Evolutionary conservation across 2,329 filamentous ascomycete species (phyloP), one percentile per base, ranked within the genome.

Genomic region (Fusarium bulbicola): DNA sequence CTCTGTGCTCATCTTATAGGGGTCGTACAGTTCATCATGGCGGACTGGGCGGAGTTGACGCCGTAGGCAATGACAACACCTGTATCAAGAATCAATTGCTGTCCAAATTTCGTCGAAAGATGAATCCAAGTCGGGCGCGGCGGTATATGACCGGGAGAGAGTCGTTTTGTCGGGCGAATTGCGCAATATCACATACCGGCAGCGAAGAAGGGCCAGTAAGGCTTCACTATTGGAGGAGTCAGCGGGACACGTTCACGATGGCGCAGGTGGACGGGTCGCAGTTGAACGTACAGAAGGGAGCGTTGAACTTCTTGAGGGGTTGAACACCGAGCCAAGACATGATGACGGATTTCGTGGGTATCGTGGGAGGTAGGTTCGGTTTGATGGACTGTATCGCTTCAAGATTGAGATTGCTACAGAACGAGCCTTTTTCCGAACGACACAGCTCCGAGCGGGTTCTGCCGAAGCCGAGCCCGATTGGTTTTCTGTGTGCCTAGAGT

Each of bases 171-270:
- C 64, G 70, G 59, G 34, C 49, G 43, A 59, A 56, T 34, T 59
- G 67, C 71, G 64, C 59, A 72, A 68, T 77, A 76, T 72, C 63
- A 88, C 93, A 82, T 96, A 97, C 95, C 95, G 83, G 95, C 95
- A 85, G 89, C 88, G 89, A 95, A 96, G 91, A 98, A 98, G 79
- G 95, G 95, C 84, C 90, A 91, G 92, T 97, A 92, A 79, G 95
- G 95, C 89, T 90, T 90, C 87, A 94, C 95, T 98, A 82, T 83
- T 81, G 40, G 49, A 54, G 74, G 63, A 74, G 72, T 80, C 71
- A 80, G 79, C 79, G 72, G 68, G 80, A 71, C 66, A 73, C 52
- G 47, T 72, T 60, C 66, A 64, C 65, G 63, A 69, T 66, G 65
- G 46, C 60, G 63, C 47, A 52, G 58, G 52, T 63, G 70, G 49